A percentile compares a stretch with the other conserved stretches of the same genome.
Evolutionary conservation across 257 asterid genomes (phyloP).

Genomic region (Sherardia arvensis): DNA sequence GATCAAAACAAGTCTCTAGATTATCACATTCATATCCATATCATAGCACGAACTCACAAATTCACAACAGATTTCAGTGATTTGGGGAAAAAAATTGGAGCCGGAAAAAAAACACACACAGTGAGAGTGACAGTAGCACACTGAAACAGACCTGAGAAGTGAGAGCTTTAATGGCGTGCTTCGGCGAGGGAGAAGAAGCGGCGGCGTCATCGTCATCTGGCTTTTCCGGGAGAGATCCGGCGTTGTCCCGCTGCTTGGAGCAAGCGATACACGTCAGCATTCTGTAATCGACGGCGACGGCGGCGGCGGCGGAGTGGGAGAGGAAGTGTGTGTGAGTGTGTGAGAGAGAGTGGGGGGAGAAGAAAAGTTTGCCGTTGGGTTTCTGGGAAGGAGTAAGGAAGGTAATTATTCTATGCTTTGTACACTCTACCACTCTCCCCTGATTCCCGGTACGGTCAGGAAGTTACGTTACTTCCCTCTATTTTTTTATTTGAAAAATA

Average conservation of each 20-base stretch:
- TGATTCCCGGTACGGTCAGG: conserved; percentile 5
- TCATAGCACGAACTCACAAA: no score
- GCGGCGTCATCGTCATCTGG: conserved; percentile 56
- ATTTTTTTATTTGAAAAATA: background rate
- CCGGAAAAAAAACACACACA: background rate
- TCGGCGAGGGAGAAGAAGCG: conserved; percentile 50
- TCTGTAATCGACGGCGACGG: conserved; percentile 8
- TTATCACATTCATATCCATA: no score
- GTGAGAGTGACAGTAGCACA: background rate
- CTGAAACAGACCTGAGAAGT: conserved; percentile 61
- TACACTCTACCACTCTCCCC: conserved; percentile 9
- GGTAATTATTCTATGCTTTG: conserved; percentile 11
- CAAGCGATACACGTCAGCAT: conserved; percentile 97
- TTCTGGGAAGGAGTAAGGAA: background rate
- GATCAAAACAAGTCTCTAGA: no score
- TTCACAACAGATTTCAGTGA: no score
- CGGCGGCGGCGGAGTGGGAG: conserved; percentile 10
- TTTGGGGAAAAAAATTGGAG: background rate
- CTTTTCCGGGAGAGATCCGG: conserved; percentile 59
- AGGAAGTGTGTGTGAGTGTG: background rate
- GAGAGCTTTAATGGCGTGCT: conserved; percentile 65
- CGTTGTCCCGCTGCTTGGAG: conserved; percentile 52
- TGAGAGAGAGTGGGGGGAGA: conserved; percentile 9
- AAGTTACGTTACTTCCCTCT: background rate
- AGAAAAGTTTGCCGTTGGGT: conserved; percentile 16